Percentiles rank a stretch among this genome's conserved stretches.
phyloP scores from a whole-genome alignment of 441 rosid genomes.

The Omphalea diandra region DNA sequence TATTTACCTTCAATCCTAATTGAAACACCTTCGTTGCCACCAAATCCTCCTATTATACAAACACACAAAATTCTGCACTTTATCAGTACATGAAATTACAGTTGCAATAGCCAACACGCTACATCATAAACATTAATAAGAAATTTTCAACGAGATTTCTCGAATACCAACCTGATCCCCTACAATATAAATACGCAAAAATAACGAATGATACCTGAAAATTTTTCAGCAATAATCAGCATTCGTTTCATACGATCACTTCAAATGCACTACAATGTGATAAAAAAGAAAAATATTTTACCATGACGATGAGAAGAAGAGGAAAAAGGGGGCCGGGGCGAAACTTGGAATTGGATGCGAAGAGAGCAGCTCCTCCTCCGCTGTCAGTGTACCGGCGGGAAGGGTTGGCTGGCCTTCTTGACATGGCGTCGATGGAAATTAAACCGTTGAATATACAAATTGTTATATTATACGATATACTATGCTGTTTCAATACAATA shows the following conservation, averaged over 20 bases:
- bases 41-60: constrained; percentile 33
- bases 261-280: background rate
- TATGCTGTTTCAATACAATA: constrained; percentile 7
- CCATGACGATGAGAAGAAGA: constrained; percentile 36
- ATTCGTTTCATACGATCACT: background rate
- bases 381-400: constrained; percentile 38
- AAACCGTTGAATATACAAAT: background rate
- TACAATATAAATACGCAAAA: constrained; percentile 32
- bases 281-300: too few relatives aligned
- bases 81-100: background rate
- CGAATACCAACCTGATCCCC: constrained; percentile 44
- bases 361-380: constrained; percentile 25
- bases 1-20: constrained; percentile 46
- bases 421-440: constrained; percentile 32
- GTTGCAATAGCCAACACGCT: background rate
- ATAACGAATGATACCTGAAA: constrained; percentile 43
- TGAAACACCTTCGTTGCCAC: constrained; percentile 24
- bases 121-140: background rate
- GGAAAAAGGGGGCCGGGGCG: constrained; percentile 39
- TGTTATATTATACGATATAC: too few relatives aligned
- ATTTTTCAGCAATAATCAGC: background rate
- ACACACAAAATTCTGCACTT: background rate
- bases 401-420: constrained; percentile 41
- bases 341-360: constrained; percentile 26
- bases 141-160: too few relatives aligned